A percentile compares a stretch with the other conserved stretches of the same genome.
phyloP scores from a whole-genome alignment of 495 filamentous ascomycete genomes.

The Hypoxylon crocopeplum region DNA sequence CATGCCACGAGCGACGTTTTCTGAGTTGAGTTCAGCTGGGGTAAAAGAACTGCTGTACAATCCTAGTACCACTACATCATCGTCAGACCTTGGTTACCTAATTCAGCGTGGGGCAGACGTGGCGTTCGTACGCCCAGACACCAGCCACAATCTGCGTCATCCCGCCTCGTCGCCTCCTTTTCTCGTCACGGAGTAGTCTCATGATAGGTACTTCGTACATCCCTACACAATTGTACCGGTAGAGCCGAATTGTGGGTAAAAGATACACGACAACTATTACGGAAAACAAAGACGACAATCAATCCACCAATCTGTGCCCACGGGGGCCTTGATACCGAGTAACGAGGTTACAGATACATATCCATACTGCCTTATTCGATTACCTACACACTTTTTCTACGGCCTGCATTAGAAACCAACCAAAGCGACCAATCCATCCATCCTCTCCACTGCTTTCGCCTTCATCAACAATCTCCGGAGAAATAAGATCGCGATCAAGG shows the following conservation, averaged over 20 bases:
- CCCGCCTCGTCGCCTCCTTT: conserved; percentile 30
- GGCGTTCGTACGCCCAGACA: background rate
- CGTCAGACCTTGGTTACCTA: too few species aligned
- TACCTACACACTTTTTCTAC: too few species aligned
- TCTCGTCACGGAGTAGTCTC: conserved; percentile 13
- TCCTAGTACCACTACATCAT: too few species aligned
- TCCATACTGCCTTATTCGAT: too few species aligned
- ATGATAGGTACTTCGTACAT: too few species aligned
- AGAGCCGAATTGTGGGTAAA: conserved; percentile 25
- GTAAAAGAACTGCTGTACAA: too few species aligned
- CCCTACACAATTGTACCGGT: conserved; percentile 2
- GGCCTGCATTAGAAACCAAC: background rate
- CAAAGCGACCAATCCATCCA: background rate
- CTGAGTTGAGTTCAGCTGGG: conserved; percentile 15
- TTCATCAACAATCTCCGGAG: background rate
- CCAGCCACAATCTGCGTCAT: conserved; percentile 30
- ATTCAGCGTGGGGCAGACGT: too few species aligned
- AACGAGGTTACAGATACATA: too few species aligned
- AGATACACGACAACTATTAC: conserved; percentile 11
- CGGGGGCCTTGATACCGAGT: too few species aligned
- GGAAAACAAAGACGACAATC: conserved; percentile 29
- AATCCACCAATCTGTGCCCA: background rate
- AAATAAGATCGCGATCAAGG: conserved; percentile 6
- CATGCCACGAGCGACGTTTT: background rate
- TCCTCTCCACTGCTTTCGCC: background rate